phyloP scores from a whole-genome alignment of 352 stramenopile genomes.

The Globisporangium canariense region DNA sequence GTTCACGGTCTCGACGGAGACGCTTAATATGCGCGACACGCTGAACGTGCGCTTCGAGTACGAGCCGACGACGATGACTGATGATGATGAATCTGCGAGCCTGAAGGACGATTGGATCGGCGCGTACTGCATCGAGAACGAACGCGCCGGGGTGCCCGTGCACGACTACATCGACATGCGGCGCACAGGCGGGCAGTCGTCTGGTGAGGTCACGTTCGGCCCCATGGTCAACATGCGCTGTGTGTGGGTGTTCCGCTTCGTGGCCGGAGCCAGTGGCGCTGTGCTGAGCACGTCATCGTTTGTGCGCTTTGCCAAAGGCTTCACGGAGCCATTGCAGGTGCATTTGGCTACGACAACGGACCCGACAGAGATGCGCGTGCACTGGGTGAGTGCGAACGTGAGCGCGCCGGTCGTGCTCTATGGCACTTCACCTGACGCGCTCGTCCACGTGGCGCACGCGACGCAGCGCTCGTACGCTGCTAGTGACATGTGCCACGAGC shows the following conservation, averaged over 20 bases:
- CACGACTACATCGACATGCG: conserved; percentile 21
- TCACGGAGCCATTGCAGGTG: conserved; percentile 29
- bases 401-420: conserved; percentile 35
- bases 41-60: conserved; percentile 40
- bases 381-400: conserved; percentile 50
- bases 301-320: conserved; percentile 30
- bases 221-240: conserved; percentile 31
- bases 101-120: conserved; percentile 15
- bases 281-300: conserved; percentile 28
- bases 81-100: background rate
- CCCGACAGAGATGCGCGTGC: conserved; percentile 42
- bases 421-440: conserved; percentile 20
- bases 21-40: conserved; percentile 29
- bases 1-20: conserved; percentile 28
- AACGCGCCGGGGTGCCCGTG: conserved; percentile 3
- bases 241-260: conserved; percentile 24
- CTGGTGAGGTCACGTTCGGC: conserved; percentile 14
- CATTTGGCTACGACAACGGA: conserved; percentile 9
- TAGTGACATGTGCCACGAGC: conserved; percentile 15
- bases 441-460: conserved; percentile 11
- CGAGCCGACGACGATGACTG: conserved; percentile 6
- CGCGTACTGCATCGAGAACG: conserved; percentile 23
- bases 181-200: background rate
- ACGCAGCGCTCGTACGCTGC: conserved; percentile 5
- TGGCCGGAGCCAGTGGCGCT: conserved; percentile 19